phyloP scores from a whole-genome alignment of 805 yeast species.

The Pichia thaimueangensis region DNA sequence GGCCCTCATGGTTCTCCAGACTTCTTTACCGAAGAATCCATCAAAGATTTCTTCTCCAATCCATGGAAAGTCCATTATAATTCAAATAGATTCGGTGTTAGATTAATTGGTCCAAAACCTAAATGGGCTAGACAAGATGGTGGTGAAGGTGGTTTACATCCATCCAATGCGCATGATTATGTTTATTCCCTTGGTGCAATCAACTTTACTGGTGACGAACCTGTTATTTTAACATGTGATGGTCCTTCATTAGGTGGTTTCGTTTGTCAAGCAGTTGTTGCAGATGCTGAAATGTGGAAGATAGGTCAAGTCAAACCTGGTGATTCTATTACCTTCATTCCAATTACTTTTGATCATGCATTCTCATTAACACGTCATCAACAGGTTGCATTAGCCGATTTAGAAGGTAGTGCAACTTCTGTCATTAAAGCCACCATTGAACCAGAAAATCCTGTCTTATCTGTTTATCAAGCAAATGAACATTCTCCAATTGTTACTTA shows the following conservation, averaged over 20 bases:
- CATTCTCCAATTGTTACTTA: slow-evolving; percentile 68
- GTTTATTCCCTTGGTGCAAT: slow-evolving; percentile 95
- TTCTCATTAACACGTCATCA: slow-evolving; percentile 54
- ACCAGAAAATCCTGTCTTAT: slow-evolving; percentile 68
- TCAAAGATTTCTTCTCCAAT: slow-evolving; percentile 64
- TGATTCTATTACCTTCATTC: slow-evolving; percentile 73
- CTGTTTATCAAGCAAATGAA: slow-evolving; percentile 39
- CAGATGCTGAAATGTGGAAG: slow-evolving; percentile 97
- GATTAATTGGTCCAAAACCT: slow-evolving; percentile 93
- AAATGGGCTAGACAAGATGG: slow-evolving; percentile 95
- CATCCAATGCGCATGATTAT: slow-evolving; percentile 97
- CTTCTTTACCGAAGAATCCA: slow-evolving; percentile 72
- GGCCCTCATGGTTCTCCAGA: slow-evolving; percentile 99
- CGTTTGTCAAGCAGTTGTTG: slow-evolving; percentile 93
- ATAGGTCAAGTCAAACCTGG: slow-evolving; percentile 98
- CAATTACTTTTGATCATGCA: slow-evolving; percentile 66
- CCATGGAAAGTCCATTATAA: slow-evolving; percentile 96
- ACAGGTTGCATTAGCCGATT: slow-evolving; percentile 44
- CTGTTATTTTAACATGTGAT: slow-evolving; percentile 93
- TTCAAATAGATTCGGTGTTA: slow-evolving; percentile 93
- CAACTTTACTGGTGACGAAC: slow-evolving; percentile 98
- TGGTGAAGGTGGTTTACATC: slow-evolving; percentile 97
- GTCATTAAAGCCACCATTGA: slow-evolving; percentile 31
- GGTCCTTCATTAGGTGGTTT: slow-evolving; percentile 98
- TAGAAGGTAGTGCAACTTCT: slow-evolving; percentile 35